Percentiles rank a stretch among this genome's conserved stretches.
These are phyloP conservation scores for Prunus yedoensis DNA, from an alignment of 331 rosid genomes.

Conservation along the genomic window DNA sequence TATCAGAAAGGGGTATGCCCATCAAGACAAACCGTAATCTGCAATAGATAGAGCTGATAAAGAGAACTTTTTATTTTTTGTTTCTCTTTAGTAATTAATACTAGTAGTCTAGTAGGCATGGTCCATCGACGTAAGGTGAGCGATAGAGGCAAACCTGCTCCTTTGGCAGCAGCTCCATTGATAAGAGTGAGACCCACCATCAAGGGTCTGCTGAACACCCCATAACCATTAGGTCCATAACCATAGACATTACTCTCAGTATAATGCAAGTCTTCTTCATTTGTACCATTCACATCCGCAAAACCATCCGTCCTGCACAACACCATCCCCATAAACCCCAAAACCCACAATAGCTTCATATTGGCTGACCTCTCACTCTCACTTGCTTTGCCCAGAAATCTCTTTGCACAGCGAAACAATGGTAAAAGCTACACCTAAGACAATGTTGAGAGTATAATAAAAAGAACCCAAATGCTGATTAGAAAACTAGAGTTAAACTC, in stretches of 20 bases:
- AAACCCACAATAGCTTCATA: conserved; percentile 43
- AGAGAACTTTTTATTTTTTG: neutral
- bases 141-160: conserved; percentile 58
- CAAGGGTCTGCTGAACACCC: conserved; percentile 38
- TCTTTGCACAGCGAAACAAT: neutral
- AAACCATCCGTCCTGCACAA: conserved; percentile 3
- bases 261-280: conserved; percentile 37
- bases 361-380: conserved; percentile 24
- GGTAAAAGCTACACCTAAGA: neutral
- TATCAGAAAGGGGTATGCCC: neutral
- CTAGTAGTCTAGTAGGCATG: neutral
- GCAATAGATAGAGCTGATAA: too few relatives aligned
- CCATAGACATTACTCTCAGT: conserved; percentile 45
- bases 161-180: conserved; percentile 62
- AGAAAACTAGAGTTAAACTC: conserved; percentile 1
- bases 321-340: conserved; percentile 45
- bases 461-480: neutral
- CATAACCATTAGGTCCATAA: conserved; percentile 35
- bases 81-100: neutral
- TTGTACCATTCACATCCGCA: conserved; percentile 3
- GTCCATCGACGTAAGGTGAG: too few relatives aligned
- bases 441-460: neutral
- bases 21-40: neutral
- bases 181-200: conserved; percentile 84
- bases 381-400: conserved; percentile 6